Base-by-base conservation (phyloP, 805 yeast species). In the Candida oleophila region DNA sequence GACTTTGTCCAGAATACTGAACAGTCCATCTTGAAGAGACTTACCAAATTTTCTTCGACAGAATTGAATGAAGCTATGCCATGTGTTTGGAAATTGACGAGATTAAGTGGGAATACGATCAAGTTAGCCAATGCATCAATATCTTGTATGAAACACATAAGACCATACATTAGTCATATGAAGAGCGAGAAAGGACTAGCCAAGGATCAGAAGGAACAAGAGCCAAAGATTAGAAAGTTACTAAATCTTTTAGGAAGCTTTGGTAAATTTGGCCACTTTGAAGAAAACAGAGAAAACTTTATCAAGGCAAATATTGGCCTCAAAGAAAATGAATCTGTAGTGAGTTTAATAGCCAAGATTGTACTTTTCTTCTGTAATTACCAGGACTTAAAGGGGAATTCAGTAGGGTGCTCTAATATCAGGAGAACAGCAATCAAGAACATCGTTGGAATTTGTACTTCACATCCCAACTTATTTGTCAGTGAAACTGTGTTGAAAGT, bases 61-160 rank as follows among this genome's bases (percentile, higher is more conserved):
- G 94, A 87, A 53, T 62, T 88, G 7, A 79, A 79, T n/a, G 83
- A 83, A 56, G 96, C 92, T 0, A 76, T 88, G 61, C 89, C 90
- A 1, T 74, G 88, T 47, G 64, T 81, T 3, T 82, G 89, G 85
- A 62, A 62, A 7, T 65, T 87, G 0, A 74, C 87, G 2, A 56
- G 52, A 2, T 63, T 77, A 54, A 69, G 74, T 36, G 64, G 71
- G 1, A 81, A 78, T 42, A 72, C 77, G 0, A 46, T 56, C 0
- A 78, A 78, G 50, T 55, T 87, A 3, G 78, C 82, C 0, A 79
- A 76, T 51, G 91, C 91, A 0, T 78, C 88, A 16, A 65, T 81
- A 0, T 81, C 90, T 0, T 80, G 89, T 35, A 59, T 88, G 49
- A 64, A 65, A 15, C 66, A 77, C 44, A 52, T 85, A 3, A 66